phyloP scores from a whole-genome alignment of 805 yeast species.

The Scheffersomyces stipitis region DNA sequence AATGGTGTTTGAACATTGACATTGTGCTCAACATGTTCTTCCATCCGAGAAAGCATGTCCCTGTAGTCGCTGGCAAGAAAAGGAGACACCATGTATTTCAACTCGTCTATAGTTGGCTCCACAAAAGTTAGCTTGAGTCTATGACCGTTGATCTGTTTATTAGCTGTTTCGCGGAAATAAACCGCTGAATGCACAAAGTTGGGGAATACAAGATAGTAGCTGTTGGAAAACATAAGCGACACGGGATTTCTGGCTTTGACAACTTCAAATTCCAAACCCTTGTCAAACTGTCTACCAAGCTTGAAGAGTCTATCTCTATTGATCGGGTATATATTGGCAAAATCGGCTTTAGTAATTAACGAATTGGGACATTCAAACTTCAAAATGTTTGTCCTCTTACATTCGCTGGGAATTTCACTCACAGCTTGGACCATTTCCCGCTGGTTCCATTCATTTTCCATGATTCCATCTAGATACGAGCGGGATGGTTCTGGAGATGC shows the following conservation, averaged over 20 bases:
- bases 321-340: constrained; percentile 37
- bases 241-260: constrained; percentile 51
- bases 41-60: background rate
- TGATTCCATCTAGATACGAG: constrained; percentile 28
- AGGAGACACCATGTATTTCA: constrained; percentile 32
- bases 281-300: constrained; percentile 17
- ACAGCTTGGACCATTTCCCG: constrained; percentile 25
- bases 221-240: constrained; percentile 44
- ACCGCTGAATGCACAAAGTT: constrained; percentile 48
- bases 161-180: constrained; percentile 50
- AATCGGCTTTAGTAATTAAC: constrained; percentile 38
- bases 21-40: background rate
- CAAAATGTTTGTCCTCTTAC: constrained; percentile 29
- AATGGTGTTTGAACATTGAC: background rate
- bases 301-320: constrained; percentile 28
- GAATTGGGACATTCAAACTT: constrained; percentile 39
- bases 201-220: constrained; percentile 55
- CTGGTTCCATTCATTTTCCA: constrained; percentile 31
- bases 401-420: constrained; percentile 17
- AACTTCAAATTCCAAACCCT: constrained; percentile 36
- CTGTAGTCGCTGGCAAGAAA: constrained; percentile 9
- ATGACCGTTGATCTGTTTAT: constrained; percentile 52
- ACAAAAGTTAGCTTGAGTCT: constrained; percentile 48
- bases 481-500: constrained; percentile 5
- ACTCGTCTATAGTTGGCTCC: constrained; percentile 20